Base-by-base conservation (phyloP, 2,329 filamentous ascomycete species). In the Fusarium xylarioides region DNA sequence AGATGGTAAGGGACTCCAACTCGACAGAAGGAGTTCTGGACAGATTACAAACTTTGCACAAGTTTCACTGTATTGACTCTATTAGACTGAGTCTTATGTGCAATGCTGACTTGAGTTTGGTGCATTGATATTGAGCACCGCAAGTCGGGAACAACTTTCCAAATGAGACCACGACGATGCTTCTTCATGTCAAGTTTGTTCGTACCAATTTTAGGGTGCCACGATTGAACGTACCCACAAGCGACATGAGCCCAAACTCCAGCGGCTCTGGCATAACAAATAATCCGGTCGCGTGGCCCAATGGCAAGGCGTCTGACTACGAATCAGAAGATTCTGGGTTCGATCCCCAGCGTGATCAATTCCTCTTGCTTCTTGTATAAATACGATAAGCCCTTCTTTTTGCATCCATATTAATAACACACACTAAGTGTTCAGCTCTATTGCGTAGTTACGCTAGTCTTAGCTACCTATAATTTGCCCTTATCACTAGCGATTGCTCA, bases 301-400 rank as follows among this genome's bases (percentile, higher is more conserved):
- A 69, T 69, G 77, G 77, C 77, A 79, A 77, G 77, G 77, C 76
- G 76, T 78, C 77, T 79, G 77, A 77, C 77, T 79, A 77, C 77
- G 77, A 79, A 79, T 78, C 77, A 79, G 77, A 76, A 79, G 76
- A 79, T 79, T 75, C 69, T 77, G 74, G 77, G 77, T 79, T 79
- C 77, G 77, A 79, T 71, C 77, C 77, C 77, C 61, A 62, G 58
- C 71, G 68, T 72, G 71, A 72, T 68, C 74, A 70, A 67, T 59
- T 60, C 12, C 55, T 71, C 73, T 73, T 68, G 56, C 16, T 21
- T 0, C 9, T 26, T 26, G 2, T 11, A 7, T 21, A 7, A 26
- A 21, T 4, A 2, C 11, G 12, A 11, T 5, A 32, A 15, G 9
- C 9, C 21, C 12, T 15, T 14, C 16, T 35, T 21, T 52, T 52